These are phyloP conservation scores for Fusarium sp. DNA, from an alignment of 2,329 filamentous ascomycete genomes.

Conservation along the genomic window DNA sequence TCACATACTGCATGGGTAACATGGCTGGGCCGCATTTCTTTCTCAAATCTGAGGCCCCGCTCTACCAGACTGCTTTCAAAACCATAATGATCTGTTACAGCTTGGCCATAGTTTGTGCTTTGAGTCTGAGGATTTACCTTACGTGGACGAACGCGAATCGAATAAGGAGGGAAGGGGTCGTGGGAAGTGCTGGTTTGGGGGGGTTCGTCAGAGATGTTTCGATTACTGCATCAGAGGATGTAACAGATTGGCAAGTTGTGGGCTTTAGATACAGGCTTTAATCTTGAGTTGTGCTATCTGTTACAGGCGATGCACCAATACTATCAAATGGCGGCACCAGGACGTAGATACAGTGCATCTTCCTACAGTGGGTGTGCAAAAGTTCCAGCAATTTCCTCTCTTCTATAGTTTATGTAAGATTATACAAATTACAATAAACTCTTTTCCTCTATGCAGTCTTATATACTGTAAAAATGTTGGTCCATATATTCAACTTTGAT, in stretches of 20 bases:
- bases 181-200: slow-evolving; percentile 59
- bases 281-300: neutral
- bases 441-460: no score
- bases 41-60: slow-evolving; percentile 61
- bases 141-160: slow-evolving; percentile 60
- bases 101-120: slow-evolving; percentile 60
- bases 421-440: no score
- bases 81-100: slow-evolving; percentile 70
- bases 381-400: no score
- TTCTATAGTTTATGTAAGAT: no score
- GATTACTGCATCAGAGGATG: slow-evolving; percentile 65
- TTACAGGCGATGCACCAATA: no score
- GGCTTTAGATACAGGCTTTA: slow-evolving; percentile 69
- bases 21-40: slow-evolving; percentile 70
- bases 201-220: slow-evolving; percentile 56
- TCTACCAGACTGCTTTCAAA: slow-evolving; percentile 66
- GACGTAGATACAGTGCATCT: no score
- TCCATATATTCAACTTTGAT: no score
- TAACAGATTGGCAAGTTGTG: slow-evolving; percentile 70
- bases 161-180: slow-evolving; percentile 59
- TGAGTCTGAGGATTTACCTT: slow-evolving; percentile 63
- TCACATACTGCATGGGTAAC: slow-evolving; percentile 69
- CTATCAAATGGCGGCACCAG: no score
- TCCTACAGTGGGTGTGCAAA: no score
- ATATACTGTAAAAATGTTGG: no score